Evolutionary conservation across 2,329 filamentous ascomycete species (phyloP).

Genomic region (Fusarium scirpi): DNA sequence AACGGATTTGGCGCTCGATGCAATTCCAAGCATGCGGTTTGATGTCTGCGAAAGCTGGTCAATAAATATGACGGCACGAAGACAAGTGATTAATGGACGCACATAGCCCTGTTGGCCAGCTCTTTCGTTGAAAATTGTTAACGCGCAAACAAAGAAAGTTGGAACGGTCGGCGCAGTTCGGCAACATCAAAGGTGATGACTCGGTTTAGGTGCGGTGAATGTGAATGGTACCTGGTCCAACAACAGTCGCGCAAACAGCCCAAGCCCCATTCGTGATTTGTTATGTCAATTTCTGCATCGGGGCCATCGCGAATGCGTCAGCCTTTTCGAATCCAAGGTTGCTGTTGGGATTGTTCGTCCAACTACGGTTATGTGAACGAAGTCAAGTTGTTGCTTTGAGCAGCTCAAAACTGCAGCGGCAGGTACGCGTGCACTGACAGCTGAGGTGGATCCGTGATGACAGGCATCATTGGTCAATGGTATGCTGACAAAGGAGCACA

Average conservation of each 20-base stretch:
- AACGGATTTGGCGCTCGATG: constrained; percentile 36
- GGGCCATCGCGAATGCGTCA: constrained; percentile 27
- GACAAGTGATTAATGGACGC: background rate
- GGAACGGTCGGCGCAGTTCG: background rate
- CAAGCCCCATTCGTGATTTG: background rate
- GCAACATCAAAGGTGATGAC: constrained; percentile 42
- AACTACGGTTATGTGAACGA: background rate
- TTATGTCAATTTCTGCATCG: constrained; percentile 13
- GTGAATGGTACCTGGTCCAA: constrained; percentile 11
- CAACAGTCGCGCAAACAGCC: background rate
- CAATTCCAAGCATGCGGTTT: constrained; percentile 42
- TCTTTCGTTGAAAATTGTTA: constrained; percentile 14
- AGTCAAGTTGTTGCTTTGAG: background rate
- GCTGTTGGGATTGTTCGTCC: constrained; percentile 3
- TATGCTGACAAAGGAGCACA: background rate
- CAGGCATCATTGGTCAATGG: background rate
- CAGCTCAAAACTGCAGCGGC: background rate
- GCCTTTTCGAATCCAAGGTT: constrained; percentile 7
- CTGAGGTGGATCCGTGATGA: background rate
- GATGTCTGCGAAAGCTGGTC: constrained; percentile 20
- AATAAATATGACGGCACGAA: background rate
- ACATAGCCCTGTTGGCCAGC: constrained; percentile 32
- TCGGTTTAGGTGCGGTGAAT: constrained; percentile 12
- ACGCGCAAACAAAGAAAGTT: background rate
- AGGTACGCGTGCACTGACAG: background rate